Evolutionary conservation across 768 basidiomycete species (phyloP), one percentile per base, ranked within the genome.

Genomic region (Termitomyces sp.): DNA sequence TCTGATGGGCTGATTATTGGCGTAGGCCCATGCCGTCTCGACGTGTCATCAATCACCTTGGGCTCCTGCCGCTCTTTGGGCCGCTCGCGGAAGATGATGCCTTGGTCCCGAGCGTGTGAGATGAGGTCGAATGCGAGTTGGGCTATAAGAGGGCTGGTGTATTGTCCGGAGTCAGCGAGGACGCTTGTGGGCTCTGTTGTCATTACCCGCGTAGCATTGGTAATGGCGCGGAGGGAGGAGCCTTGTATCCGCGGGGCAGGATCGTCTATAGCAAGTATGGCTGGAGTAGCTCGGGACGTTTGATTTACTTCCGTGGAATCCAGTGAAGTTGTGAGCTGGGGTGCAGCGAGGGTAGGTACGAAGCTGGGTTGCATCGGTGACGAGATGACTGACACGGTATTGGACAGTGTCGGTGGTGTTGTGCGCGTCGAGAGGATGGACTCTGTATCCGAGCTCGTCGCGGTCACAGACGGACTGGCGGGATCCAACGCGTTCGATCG

Each of bases 131-230:
- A 76, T 0, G 92, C 92, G 3, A 92, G 78, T 32, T 73, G 72
- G 1, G 82, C 80, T 40, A 94, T 78, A n/a, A 90, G 75, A 0
- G 80, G 75, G 8, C 82, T 78, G 0, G 87, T 86, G 11, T 89
- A 90, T 4, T 71, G 76, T 0, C 89, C 91, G 60, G 86, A 81
- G 70, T 93, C 89, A 0, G 83, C 81, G 11, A 94, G 81, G 59
- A 94, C 84, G 65, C 90, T 91, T 13, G 81, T 77, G 0, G 92
- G 82, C 66, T 91, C 91, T 2, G 85, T 80, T 0, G 90, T 90
- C 91, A 94, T 93, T n/a, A 94, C 88, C 3, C 92, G 85, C 1
- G 89, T 94, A 1, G 92, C 91, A 58, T 93, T 87, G 18, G 84
- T 82, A 58, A 94, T 92, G 1, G 92, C 92, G 7, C 84, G 84